These are phyloP conservation scores for Diaporthe destruens DNA, from an alignment of 2,329 filamentous ascomycete genomes.

Conservation along the genomic window DNA sequence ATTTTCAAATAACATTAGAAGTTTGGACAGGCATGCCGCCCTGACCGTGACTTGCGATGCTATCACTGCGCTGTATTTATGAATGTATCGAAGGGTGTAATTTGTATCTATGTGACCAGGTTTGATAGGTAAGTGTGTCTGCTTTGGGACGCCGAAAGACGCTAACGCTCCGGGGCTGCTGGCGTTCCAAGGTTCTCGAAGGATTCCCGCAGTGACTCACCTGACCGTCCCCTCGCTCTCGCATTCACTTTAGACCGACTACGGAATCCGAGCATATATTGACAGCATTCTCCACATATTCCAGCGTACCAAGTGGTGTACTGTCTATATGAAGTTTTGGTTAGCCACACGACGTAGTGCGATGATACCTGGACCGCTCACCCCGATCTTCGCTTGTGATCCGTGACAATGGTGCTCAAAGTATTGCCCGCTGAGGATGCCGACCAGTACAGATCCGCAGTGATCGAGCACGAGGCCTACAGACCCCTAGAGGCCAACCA, in stretches of 20 bases:
- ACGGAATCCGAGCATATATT: neutral
- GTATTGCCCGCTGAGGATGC: slow-evolving; percentile 51
- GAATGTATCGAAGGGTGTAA: neutral
- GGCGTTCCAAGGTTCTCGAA: neutral
- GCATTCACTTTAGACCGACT: neutral
- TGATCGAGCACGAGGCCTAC: slow-evolving; percentile 56
- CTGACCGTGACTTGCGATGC: neutral
- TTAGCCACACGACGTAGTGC: neutral
- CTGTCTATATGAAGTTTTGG: neutral
- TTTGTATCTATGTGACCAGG: neutral
- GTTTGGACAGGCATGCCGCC: too few relatives aligned
- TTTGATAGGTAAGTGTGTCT: neutral
- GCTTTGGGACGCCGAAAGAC: slow-evolving; percentile 11
- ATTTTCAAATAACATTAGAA: too few relatives aligned
- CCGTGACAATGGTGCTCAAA: slow-evolving; percentile 53
- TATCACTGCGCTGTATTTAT: too few relatives aligned
- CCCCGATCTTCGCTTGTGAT: neutral
- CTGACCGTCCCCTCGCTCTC: neutral
- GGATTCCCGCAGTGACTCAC: slow-evolving; percentile 20
- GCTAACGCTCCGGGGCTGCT: neutral
- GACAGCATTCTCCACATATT: neutral
- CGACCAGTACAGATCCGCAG: slow-evolving; percentile 52
- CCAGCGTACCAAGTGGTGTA: neutral
- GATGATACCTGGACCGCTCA: neutral
- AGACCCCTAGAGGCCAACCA: slow-evolving; percentile 48